Evolutionary conservation across 2,329 filamentous ascomycete species (phyloP).

Genomic region (Penicillium sp.): DNA sequence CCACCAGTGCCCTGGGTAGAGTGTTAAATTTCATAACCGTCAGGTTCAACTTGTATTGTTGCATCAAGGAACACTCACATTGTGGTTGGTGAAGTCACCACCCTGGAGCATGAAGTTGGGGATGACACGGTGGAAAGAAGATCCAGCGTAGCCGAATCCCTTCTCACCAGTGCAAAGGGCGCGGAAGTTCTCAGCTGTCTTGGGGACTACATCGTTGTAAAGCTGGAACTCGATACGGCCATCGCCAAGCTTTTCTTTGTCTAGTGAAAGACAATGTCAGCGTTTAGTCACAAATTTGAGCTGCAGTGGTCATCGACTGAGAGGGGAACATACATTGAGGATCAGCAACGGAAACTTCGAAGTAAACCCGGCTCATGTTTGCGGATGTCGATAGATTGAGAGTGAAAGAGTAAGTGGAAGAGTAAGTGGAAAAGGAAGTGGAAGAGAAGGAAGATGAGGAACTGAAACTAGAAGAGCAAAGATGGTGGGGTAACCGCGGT

Average conservation of each 20-base stretch:
- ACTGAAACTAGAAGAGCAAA: not conserved
- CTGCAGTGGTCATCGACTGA: not conserved
- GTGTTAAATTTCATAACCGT: not conserved
- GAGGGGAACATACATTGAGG: not conserved
- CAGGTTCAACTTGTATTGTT: not conserved
- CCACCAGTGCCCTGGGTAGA: constrained; percentile 72
- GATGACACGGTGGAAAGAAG: constrained; percentile 87
- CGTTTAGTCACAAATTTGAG: not conserved
- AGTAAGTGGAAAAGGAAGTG: not conserved
- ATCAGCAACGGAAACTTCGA: not conserved
- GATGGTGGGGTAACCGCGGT: not conserved
- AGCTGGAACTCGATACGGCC: constrained; percentile 82
- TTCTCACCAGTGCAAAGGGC: constrained; percentile 76
- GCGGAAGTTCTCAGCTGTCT: constrained; percentile 79
- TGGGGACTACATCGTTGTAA: constrained; percentile 79
- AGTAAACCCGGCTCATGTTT: not conserved
- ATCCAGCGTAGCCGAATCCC: constrained; percentile 77
- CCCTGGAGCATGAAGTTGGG: constrained; percentile 89
- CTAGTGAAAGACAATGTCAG: not conserved
- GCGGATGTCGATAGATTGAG: not conserved
- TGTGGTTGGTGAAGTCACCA: constrained; percentile 86
- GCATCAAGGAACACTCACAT: constrained; percentile 59
- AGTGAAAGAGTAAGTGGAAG: not conserved
- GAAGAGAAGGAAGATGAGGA: not conserved
- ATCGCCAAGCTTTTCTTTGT: not conserved